These are phyloP conservation scores for Mortierella alpina DNA, from an alignment of 192 early-diverging fungal species.

Conservation along the genomic window DNA sequence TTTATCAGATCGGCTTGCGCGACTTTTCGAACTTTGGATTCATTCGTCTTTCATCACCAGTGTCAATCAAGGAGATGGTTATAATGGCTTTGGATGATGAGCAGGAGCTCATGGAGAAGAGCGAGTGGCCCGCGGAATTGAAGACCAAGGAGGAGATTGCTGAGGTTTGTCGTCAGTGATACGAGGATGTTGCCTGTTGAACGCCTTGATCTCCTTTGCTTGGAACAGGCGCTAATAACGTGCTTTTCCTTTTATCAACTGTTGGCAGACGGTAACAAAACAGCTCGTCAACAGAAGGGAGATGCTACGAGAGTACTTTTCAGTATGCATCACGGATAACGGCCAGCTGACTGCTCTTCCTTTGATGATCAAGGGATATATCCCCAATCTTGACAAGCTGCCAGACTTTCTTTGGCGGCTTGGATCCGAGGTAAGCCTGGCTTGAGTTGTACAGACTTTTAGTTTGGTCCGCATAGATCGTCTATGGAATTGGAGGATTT, in stretches of 20 bases:
- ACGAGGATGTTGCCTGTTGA: background rate
- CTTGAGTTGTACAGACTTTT: background rate
- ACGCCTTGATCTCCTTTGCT: too few relatives aligned
- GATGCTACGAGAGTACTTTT: slow-evolving; percentile 94
- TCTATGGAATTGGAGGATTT: background rate
- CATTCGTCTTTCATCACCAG: slow-evolving; percentile 71
- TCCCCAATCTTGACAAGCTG: slow-evolving; percentile 86
- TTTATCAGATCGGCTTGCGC: slow-evolving; percentile 85
- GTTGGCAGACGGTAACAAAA: slow-evolving; percentile 57
- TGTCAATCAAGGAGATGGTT: slow-evolving; percentile 75
- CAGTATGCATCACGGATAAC: slow-evolving; percentile 71
- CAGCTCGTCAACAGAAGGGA: slow-evolving; percentile 65
- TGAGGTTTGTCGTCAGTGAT: slow-evolving; percentile 53
- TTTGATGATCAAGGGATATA: slow-evolving; percentile 83
- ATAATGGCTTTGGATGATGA: slow-evolving; percentile 74
- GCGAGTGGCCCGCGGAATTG: slow-evolving; percentile 59
- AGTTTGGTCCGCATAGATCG: background rate
- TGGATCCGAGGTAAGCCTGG: slow-evolving; percentile 69
- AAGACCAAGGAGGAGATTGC: slow-evolving; percentile 68
- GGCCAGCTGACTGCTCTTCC: slow-evolving; percentile 80
- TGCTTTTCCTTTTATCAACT: background rate
- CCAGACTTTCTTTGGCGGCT: slow-evolving; percentile 86
- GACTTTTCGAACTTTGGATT: slow-evolving; percentile 93
- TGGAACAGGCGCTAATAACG: background rate
- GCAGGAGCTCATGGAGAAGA: slow-evolving; percentile 52